Percentiles rank a stretch among this genome's conserved stretches.
Evolutionary conservation across 176 grass and related monocot species (phyloP).

Genomic region (Dactylis glomerata): DNA sequence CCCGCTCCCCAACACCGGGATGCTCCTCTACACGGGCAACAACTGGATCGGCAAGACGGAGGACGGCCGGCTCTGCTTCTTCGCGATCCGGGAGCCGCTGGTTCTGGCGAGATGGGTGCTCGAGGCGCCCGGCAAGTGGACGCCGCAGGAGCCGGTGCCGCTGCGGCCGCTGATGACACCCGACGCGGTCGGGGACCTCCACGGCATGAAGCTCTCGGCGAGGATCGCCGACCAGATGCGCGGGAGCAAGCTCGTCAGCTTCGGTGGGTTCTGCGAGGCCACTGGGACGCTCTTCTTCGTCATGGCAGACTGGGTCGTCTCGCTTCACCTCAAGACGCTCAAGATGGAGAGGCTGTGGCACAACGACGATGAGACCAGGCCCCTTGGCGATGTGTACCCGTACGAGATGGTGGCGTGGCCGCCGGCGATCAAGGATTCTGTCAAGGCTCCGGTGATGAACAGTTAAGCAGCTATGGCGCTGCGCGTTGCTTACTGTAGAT

Average conservation of each 20-base stretch:
- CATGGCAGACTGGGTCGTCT: slow-evolving; percentile 57
- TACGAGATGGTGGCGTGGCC: slow-evolving; percentile 63
- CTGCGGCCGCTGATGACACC: slow-evolving; percentile 24
- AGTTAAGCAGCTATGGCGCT: neutral
- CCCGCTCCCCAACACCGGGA: slow-evolving; percentile 12
- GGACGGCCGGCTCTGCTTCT: slow-evolving; percentile 47
- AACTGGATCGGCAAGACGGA: slow-evolving; percentile 45
- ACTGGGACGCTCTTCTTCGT: slow-evolving; percentile 39
- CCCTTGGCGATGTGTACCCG: slow-evolving; percentile 38
- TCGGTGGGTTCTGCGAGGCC: slow-evolving; percentile 50
- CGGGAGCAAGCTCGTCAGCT: slow-evolving; percentile 43
- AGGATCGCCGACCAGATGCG: slow-evolving; percentile 39
- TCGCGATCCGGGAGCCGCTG: slow-evolving; percentile 31
- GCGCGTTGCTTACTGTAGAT: neutral
- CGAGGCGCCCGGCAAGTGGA: slow-evolving; percentile 27
- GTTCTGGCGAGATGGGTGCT: slow-evolving; percentile 25
- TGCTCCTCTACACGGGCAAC: slow-evolving; percentile 27
- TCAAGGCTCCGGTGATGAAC: neutral
- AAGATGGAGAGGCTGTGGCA: slow-evolving; percentile 42
- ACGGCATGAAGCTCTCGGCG: slow-evolving; percentile 41
- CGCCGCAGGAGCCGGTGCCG: slow-evolving; percentile 10
- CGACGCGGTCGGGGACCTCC: slow-evolving; percentile 13
- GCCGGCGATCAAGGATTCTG: slow-evolving; percentile 15
- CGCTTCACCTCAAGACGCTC: slow-evolving; percentile 10
- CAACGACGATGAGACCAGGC: slow-evolving; percentile 23